phyloP scores from a whole-genome alignment of 441 rosid genomes.

The Cnidoscolus chayamansa region DNA sequence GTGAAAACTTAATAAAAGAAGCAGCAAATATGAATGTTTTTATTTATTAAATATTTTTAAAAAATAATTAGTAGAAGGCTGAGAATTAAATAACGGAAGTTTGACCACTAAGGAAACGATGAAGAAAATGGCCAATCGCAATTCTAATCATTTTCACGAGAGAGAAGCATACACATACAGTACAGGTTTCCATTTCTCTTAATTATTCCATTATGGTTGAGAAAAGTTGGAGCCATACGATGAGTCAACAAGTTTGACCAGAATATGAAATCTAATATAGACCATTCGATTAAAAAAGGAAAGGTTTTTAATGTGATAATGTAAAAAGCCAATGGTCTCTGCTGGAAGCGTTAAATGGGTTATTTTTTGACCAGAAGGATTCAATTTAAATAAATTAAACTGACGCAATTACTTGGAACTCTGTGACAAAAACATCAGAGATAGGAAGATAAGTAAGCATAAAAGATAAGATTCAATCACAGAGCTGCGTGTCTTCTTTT shows the following conservation, averaged over 20 bases:
- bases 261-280: background rate
- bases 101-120: background rate
- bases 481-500: background rate
- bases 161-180: too few species aligned
- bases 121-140: background rate
- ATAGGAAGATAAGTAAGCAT: background rate
- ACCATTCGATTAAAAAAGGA: background rate
- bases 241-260: background rate
- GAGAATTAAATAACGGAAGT: background rate
- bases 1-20: too few species aligned
- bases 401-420: background rate
- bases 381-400: background rate
- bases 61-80: too few species aligned
- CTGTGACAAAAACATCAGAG: too few species aligned
- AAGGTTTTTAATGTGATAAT: too few species aligned
- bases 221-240: background rate
- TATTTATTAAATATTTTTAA: too few species aligned
- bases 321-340: background rate
- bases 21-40: too few species aligned
- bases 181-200: background rate
- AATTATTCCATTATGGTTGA: background rate
- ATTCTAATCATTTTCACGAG: background rate
- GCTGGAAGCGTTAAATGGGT: slow-evolving; percentile 15
- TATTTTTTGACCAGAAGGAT: slow-evolving; percentile 26
- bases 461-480: background rate